Conservation (phyloP, 805 yeast genomes). For the Lipomyces lipofer region DNA sequence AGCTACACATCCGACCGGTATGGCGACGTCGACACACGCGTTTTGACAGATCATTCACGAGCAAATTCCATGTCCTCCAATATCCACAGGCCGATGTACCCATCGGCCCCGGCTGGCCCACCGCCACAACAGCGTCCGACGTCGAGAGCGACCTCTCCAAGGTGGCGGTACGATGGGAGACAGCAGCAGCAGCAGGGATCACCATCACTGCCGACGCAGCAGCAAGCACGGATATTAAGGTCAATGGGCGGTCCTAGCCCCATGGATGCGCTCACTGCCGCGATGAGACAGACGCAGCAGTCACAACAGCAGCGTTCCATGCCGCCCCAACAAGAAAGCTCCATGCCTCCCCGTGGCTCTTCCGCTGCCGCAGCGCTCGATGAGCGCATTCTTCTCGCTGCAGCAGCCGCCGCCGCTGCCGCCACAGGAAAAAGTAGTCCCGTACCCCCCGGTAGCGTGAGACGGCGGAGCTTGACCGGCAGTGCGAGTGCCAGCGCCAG, state of each 20-base stretch:
- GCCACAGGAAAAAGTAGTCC: constrained; percentile 7
- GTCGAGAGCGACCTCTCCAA: neutral
- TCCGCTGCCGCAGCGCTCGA: neutral
- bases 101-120: constrained; percentile 6
- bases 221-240: constrained; percentile 17
- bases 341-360: neutral
- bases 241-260: constrained; percentile 25
- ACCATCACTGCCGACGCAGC: constrained; percentile 7
- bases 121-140: constrained; percentile 2
- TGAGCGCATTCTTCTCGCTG: neutral
- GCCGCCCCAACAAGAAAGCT: neutral
- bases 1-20: constrained; percentile 29
- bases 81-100: constrained; percentile 17
- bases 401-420: constrained; percentile 15
- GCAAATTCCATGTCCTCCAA: constrained; percentile 27
- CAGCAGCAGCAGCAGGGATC: constrained; percentile 8
- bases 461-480: constrained; percentile 23
- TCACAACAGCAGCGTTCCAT: neutral
- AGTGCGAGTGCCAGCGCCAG: constrained; percentile 30
- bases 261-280: constrained; percentile 25
- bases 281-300: constrained; percentile 1
- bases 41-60: constrained; percentile 28
- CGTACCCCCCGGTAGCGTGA: neutral
- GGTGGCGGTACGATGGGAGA: constrained; percentile 9
- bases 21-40: constrained; percentile 21